phyloP scores from a whole-genome alignment of 257 asterid genomes.

The Echites panduratus region DNA sequence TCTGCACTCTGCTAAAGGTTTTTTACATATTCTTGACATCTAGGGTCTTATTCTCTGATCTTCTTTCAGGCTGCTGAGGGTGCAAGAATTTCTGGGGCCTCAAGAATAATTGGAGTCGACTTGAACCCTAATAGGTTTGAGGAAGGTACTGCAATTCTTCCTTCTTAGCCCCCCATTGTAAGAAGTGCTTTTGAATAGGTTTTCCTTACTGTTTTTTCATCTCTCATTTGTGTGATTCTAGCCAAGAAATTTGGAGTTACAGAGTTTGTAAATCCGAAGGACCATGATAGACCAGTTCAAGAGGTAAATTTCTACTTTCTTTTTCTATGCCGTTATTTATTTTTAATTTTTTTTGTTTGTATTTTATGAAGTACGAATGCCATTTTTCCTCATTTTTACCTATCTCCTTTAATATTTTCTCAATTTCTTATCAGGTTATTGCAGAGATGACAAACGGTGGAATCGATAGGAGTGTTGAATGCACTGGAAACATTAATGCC shows the following conservation, averaged over 20 bases:
- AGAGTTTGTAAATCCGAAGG: conserved; percentile 41
- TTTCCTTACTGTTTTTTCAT: neutral
- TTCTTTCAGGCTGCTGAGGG: conserved; percentile 71
- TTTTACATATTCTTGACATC: neutral
- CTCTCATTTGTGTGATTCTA: conserved; percentile 5
- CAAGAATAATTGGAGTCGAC: conserved; percentile 72
- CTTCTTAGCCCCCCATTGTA: neutral
- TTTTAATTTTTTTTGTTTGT: no score
- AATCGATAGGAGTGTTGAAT: conserved; percentile 44
- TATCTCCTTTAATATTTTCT: neutral
- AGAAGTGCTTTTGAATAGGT: neutral
- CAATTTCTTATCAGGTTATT: conserved; percentile 22
- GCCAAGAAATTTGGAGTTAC: conserved; percentile 46
- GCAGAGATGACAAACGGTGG: conserved; percentile 42
- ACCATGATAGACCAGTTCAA: conserved; percentile 36
- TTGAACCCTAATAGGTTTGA: conserved; percentile 56
- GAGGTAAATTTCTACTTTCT: conserved; percentile 19
- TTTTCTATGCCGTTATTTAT: neutral
- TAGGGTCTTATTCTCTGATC: neutral
- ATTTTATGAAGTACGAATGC: no score
- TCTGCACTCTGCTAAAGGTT: neutral
- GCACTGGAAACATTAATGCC: conserved; percentile 34
- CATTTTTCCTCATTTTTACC: neutral
- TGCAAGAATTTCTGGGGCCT: conserved; percentile 67
- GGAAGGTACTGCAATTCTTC: conserved; percentile 28